Evolutionary conservation across 805 yeast genomes (phyloP), one percentile per base, ranked within the genome.

Genomic region (Deakozyma indianensis): DNA sequence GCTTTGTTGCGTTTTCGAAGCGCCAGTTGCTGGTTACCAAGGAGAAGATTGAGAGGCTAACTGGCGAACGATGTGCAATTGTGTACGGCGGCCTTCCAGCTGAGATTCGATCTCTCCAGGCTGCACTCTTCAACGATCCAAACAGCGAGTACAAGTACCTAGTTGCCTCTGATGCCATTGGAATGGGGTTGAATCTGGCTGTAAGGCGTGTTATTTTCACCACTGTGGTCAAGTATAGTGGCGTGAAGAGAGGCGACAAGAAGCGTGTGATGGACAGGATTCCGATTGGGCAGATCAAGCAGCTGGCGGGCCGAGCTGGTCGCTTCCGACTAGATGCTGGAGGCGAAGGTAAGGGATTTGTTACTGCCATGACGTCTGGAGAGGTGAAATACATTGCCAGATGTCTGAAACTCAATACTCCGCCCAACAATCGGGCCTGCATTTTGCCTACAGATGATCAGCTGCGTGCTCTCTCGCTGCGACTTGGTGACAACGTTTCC

Each of bases 301-400:
- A 92, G 60, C 90, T 92, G 49, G 96, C 92, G 3, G 98, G 98
- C 1, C 70, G 98, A 50, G 98, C 98, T 0, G 98, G 98, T 1
- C 65, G 98, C 49, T 92, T 66, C 54, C 73, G 68, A 47, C 66
- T 61, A 14, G 43, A 23, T 9, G 42, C 48, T 27, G 41, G 45
- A 2, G 46, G 40, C 2, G 45, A 23, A 4, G 24, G 23, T 2
- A 56, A 61, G 27, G 80, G 80, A 0, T 66, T 68, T 52, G 78
- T 83, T 1, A 70, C 81, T 0, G 77, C 87, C 0, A 64, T 77
- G 47, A 60, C 63, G 16, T 43, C 53, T 2, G 54, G 58, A 2
- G 79, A 74, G 38, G 61, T 80, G 46, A 54, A 56, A 1, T 64
- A 64, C 42, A 66, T 86, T 11, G 60, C 57, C 35, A 55, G 63